Base-by-base conservation (phyloP, 345 rosid genomes). In the Cardamine occulta region DNA sequence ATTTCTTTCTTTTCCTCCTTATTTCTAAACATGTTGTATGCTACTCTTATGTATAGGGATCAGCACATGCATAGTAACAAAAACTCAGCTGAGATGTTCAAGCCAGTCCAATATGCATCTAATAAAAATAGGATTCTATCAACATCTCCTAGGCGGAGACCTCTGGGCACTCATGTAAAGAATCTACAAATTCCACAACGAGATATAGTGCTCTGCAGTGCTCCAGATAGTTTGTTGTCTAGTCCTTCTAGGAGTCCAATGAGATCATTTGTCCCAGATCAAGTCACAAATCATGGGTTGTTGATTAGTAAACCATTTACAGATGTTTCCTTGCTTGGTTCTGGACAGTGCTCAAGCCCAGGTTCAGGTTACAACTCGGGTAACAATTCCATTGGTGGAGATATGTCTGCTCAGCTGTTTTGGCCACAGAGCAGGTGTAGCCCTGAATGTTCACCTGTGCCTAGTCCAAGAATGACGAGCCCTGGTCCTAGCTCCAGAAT, bases 171-270 rank as follows among this genome's bases (percentile, higher is more conserved):
- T 65, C 91, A 84, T 74, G 85, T 93, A 54, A 90, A 85, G 49
- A 86, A 82, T 78, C 66, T 95, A 71, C 97, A 89, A 80, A 82
- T 87, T 80, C 97, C 93, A 28, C 73, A 73, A 68, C 85, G 85
- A 19, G 86, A 88, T 74, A 4, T 79, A 51, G 86, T 84, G 61
- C 84, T 89, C 55, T 85, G 55, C 74, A 86, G 96, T 85, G 96
- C 99, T 78, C 91, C 96, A 26, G 98, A 92, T 71, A 95, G 97
- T 82, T 93, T 96, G 72, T 69, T 89, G 90, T 95, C 99, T 55
- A 95, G 99, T 86, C 99, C 99, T 80, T 92, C 98, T 11, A 86
- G 98, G 86, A 95, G 99, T 81, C 99, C 99, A 63, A 74, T 88
- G 81, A 86, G 97, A 80, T 86, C 87, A 4, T 86, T 83, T 77